Evolutionary conservation across 805 yeast species (phyloP), one percentile per base, ranked within the genome.

Genomic region (Torulaspora franciscae): DNA sequence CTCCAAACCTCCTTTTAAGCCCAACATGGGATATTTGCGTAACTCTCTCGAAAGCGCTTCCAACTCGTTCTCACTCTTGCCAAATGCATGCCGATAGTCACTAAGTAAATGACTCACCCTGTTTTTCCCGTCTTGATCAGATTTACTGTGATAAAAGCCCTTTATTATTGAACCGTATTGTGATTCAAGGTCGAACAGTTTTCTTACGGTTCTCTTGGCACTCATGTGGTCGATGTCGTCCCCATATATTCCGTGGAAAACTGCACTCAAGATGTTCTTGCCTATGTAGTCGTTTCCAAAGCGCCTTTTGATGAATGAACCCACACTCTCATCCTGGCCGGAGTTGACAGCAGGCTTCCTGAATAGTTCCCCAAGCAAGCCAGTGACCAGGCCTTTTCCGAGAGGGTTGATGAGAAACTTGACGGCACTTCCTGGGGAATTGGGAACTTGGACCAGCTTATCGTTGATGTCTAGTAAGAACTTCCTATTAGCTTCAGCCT

Each of bases 211-310:
- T 3, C 84, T 71, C 15, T 75, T 66, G 0, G 83, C 79, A 68
- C 95, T 85, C 39, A 91, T 64, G 45, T 76, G 69, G 5, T 72
- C 57, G 1, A 80, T 72, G 62, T 90, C 95, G n/a, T 87, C 93
- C 1, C 95, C 96, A 63, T 89, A 91, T 1, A 93, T 80, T 0
- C 99, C 99, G 58, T 89, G 88, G 61, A 84, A 71, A 3, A 89
- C 67, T 0, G 96, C 98, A 64, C 95, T 85, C 15, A 85, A 66
- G 10, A 91, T 65, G 40, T 85, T 81, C 7, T 71, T 68, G 4
- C 83, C 64, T 2, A 69, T 43, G 8, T 66, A 43, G 1, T 59
- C 57, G 7, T 70, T 69, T 2, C 90, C 90, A 59, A 89, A 82
- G 48, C 96, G 66, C 51, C 97, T 69, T 2, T 68, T 58, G 28